Evolutionary conservation across 495 filamentous ascomycete genomes (phyloP).

Genomic region (Podospora conica): DNA sequence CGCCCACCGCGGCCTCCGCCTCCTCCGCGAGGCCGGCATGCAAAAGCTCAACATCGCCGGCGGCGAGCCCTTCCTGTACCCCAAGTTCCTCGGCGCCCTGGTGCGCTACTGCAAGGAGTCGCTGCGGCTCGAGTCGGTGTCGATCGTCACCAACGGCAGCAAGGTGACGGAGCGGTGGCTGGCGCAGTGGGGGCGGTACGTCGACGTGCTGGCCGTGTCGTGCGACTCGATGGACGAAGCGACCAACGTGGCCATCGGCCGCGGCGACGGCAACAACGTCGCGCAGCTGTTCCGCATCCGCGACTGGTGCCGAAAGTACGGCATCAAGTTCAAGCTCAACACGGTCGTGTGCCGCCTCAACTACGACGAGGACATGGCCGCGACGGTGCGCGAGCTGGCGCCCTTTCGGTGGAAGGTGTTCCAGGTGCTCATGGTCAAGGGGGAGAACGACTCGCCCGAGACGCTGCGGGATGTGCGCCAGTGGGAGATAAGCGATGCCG

Average conservation of each 20-base stretch:
- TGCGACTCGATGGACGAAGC: background rate
- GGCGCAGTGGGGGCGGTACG: background rate
- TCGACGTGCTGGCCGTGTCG: background rate
- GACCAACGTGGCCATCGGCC: background rate
- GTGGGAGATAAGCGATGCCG: too few relatives aligned
- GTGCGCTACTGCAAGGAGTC: slow-evolving; percentile 46
- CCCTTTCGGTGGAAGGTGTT: too few relatives aligned
- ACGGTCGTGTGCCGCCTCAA: background rate
- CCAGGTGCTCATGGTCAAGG: too few relatives aligned
- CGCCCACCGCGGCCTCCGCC: slow-evolving; percentile 39
- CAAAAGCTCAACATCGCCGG: slow-evolving; percentile 55
- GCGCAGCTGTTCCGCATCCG: background rate
- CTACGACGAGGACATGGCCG: background rate
- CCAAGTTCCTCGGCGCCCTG: slow-evolving; percentile 40
- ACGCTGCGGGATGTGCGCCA: too few relatives aligned
- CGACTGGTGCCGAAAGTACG: background rate
- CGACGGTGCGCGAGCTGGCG: too few relatives aligned
- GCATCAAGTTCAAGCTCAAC: background rate
- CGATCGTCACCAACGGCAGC: too few relatives aligned
- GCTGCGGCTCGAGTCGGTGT: slow-evolving; percentile 27
- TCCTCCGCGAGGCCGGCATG: slow-evolving; percentile 50
- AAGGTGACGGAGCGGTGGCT: background rate
- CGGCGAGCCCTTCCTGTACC: slow-evolving; percentile 55
- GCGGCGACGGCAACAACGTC: background rate
- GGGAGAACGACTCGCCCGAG: too few relatives aligned